Conservation (phyloP, 108 stramenopile species). For the Skeletonema marinoi region DNA sequence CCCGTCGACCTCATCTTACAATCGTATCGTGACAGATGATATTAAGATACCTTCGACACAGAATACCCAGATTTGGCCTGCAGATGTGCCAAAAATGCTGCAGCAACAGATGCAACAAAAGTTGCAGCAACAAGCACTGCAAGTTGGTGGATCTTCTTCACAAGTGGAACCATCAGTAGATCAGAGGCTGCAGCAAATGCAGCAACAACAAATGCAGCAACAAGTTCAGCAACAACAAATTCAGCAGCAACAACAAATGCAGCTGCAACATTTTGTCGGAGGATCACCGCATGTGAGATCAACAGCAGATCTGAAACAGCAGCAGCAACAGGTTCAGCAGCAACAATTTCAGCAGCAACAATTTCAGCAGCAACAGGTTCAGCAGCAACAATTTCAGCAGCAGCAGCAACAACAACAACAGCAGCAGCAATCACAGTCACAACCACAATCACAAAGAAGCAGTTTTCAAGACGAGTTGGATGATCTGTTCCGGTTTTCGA, state of each 20-base stretch:
- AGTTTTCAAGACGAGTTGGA: not conserved
- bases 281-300: not conserved
- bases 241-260: not conserved
- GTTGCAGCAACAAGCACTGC: conserved; percentile 14
- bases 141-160: not conserved
- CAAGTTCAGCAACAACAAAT: conserved; percentile 17
- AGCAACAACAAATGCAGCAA: conserved; percentile 14
- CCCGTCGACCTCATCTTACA: not conserved
- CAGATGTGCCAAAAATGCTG: not conserved
- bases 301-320: not conserved
- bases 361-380: not conserved
- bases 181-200: conserved; percentile 9
- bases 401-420: not conserved
- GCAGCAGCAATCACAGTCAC: not conserved
- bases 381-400: not conserved
- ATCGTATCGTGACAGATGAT: not conserved
- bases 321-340: not conserved
- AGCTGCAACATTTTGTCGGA: conserved; percentile 4
- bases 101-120: conserved; percentile 10
- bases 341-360: too few species aligned
- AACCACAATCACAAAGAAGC: not conserved
- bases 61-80: not conserved
- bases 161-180: not conserved
- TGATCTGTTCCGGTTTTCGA: not conserved
- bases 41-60: not conserved